These are phyloP conservation scores for Malassezia japonica DNA, from an alignment of 1,284 basidiomycete genomes.

Conservation along the genomic window DNA sequence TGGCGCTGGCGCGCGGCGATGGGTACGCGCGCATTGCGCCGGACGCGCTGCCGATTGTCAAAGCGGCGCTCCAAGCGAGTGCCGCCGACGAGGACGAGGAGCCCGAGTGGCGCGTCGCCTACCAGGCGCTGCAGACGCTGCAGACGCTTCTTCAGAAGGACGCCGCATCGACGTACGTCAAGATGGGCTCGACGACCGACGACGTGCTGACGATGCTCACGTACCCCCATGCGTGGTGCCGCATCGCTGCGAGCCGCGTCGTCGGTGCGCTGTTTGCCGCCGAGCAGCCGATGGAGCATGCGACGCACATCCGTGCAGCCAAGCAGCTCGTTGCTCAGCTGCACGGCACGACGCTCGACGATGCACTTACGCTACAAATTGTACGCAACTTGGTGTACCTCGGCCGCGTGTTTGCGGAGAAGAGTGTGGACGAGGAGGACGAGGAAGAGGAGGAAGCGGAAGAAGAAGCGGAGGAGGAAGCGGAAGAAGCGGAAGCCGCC, in stretches of 20 bases:
- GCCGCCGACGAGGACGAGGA: neutral
- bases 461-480: slow-evolving; percentile 9
- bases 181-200: neutral
- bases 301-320: slow-evolving; percentile 62
- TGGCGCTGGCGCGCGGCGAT: slow-evolving; percentile 7
- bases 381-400: slow-evolving; percentile 91
- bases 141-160: slow-evolving; percentile 11
- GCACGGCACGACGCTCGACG: slow-evolving; percentile 70
- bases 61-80: neutral
- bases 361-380: slow-evolving; percentile 66
- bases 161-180: neutral
- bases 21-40: neutral
- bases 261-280: slow-evolving; percentile 62
- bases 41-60: neutral
- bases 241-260: slow-evolving; percentile 68
- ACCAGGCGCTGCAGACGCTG: slow-evolving; percentile 17
- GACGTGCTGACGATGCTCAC: slow-evolving; percentile 65
- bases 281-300: slow-evolving; percentile 18
- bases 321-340: slow-evolving; percentile 70
- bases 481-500: slow-evolving; percentile 29
- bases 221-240: slow-evolving; percentile 91
- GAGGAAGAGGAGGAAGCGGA: slow-evolving; percentile 13
- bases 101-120: slow-evolving; percentile 42
- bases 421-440: slow-evolving; percentile 13
- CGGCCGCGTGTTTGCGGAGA: slow-evolving; percentile 55